Base-by-base conservation (phyloP, 805 yeast genomes). In the Nakazawaea siamensis region DNA sequence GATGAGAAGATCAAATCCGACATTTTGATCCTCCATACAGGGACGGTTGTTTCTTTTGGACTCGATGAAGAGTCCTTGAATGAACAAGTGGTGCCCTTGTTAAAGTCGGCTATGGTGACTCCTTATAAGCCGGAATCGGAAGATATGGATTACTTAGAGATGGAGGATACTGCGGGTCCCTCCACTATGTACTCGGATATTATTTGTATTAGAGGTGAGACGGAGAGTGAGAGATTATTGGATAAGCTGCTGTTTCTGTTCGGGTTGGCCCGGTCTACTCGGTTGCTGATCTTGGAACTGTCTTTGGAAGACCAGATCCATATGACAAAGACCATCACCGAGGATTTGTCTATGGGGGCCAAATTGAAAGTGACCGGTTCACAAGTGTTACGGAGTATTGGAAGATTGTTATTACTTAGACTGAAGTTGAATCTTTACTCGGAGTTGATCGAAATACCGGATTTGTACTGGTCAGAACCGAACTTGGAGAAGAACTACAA, bases 391-490 rank as follows among this genome's bases (percentile, higher is more conserved):
- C 65, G 64, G 44, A 63, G 78, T 4, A 84, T 92, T 0, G 96
- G 96, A 0, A 64, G 77, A 36, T 60, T 88, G 16, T 72, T 88
- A 43, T 59, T 84, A 28, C 61, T 88, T 11, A 62, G 97, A 40
- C 95, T 95, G 1, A 80, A 80, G 45, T 65, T 88, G 45, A 88
- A 88, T 47, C 59, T 88, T 21, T 86, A 88, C 54, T 81, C 90
- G 8, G 95, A 87, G 49, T 66, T 88, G 40, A 84, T 85, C 20
- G 96, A 87, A 47, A 85, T 94, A 0, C 97, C 97, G 0, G 97
- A 88, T 53, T 58, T 86, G 28, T 88, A 87, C 55, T 88, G 97
- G 97, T 72, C 85, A 30, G 95, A 87, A 50, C 94, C 96, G 1
- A 74, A 76, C 23, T 61, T 88, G 35, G 97, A 88, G 50, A 67